Evolutionary conservation across 2,329 filamentous ascomycete genomes (phyloP).

Genomic region (Teratosphaeria epicoccoides): DNA sequence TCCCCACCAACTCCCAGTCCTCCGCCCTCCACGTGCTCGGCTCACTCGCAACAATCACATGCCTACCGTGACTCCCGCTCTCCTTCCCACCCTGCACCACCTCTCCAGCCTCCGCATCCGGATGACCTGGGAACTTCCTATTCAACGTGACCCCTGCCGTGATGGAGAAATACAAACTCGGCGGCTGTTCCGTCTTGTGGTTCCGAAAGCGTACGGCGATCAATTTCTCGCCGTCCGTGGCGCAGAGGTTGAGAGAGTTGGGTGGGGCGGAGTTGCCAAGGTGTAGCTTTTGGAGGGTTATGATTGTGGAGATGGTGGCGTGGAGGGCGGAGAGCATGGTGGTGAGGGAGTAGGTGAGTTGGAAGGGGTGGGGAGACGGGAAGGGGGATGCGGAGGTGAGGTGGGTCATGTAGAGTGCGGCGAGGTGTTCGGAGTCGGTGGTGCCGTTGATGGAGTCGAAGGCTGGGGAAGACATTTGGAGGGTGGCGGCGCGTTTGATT

Average conservation of each 20-base stretch:
- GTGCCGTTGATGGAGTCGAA: constrained; percentile 40
- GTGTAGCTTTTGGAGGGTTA: constrained; percentile 34
- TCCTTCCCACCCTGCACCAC: constrained; percentile 23
- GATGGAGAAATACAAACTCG: constrained; percentile 40
- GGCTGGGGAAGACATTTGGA: constrained; percentile 36
- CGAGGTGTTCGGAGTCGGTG: constrained; percentile 43
- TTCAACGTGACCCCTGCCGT: constrained; percentile 43
- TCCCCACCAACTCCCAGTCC: constrained; percentile 42
- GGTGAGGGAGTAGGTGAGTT: constrained; percentile 25
- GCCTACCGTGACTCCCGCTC: constrained; percentile 35
- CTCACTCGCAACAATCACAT: constrained; percentile 45
- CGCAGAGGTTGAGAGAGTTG: constrained; percentile 43
- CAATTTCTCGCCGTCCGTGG: constrained; percentile 40
- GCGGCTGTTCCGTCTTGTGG: constrained; percentile 41
- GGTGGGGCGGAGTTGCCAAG: constrained; percentile 33
- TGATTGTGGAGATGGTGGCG: constrained; percentile 32
- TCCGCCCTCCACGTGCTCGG: constrained; percentile 43
- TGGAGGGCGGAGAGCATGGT: constrained; percentile 38
- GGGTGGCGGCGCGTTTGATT: constrained; percentile 38
- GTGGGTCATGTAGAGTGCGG: constrained; percentile 40
- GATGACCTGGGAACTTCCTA: constrained; percentile 40
- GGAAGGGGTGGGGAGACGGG: constrained; percentile 8
- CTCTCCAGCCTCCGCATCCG: constrained; percentile 32
- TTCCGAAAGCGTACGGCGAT: constrained; percentile 45
- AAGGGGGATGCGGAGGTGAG: too few relatives aligned